These are phyloP conservation scores for Gaeumannomyces tritici DNA, from an alignment of 2,329 filamentous ascomycete species.

Conservation along the genomic window DNA sequence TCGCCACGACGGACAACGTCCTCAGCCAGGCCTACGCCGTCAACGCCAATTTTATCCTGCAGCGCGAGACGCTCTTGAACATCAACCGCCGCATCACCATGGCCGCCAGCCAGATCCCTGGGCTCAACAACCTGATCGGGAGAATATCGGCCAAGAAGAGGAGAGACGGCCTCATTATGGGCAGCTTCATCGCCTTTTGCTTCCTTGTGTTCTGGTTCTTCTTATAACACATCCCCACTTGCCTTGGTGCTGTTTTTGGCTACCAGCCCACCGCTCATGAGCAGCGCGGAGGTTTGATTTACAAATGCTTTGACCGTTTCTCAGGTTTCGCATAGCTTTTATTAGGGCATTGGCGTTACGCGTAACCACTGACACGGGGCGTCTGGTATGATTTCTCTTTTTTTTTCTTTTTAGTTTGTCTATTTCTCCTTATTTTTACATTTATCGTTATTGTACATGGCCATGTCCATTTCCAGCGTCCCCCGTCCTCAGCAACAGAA, in stretches of 20 bases:
- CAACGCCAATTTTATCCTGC: conserved; percentile 79
- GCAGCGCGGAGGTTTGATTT: background rate
- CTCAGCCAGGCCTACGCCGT: conserved; percentile 94
- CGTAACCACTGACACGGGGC: background rate
- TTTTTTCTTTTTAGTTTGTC: background rate
- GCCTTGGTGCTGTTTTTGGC: background rate
- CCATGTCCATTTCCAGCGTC: background rate
- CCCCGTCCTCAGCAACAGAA: background rate
- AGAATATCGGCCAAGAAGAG: conserved; percentile 93
- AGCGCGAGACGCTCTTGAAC: conserved; percentile 78
- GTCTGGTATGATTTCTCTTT: background rate
- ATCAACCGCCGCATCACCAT: conserved; percentile 86
- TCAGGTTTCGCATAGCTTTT: background rate
- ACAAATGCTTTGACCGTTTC: background rate
- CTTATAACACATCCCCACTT: conserved; percentile 30
- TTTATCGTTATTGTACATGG: background rate
- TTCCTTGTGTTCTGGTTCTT: conserved; percentile 81
- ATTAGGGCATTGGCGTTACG: background rate
- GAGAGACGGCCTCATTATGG: conserved; percentile 89
- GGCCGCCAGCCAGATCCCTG: conserved; percentile 84
- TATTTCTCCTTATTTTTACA: background rate
- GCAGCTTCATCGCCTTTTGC: conserved; percentile 82
- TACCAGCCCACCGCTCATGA: background rate
- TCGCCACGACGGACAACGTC: conserved; percentile 82
- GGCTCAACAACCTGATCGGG: conserved; percentile 82